Base-by-base conservation (phyloP, 1,284 basidiomycete genomes). In the Puccinia polysora region DNA sequence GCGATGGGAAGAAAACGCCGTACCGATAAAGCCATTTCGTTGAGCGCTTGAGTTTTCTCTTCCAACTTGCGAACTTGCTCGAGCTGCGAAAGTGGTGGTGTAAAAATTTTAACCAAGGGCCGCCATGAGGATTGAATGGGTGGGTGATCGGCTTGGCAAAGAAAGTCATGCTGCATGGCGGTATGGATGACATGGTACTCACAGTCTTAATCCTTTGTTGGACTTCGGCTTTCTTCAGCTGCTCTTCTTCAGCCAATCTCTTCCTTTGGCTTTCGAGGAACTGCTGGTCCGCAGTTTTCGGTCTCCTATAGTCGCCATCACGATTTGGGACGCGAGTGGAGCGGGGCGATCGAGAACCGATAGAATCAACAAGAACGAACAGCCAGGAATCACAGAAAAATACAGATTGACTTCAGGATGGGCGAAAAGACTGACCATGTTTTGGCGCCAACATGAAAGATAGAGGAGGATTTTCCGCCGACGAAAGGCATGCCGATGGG, bases 1-100 rank as follows among this genome's bases (percentile, higher is more conserved):
- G 10, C 18, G 45, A 67, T 10, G 15, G 14, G 36, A 25, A 34
- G 32, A 23, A 62, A 6, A 47, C 12, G 4, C 43, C 67, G 30
- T 20, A 70, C 67, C 32, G 67, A 32, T 30, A 62, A 15, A 23
- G 67, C 55, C 40, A 60, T 34, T 53, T 70, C 67, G 36, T 62
- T 70, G 20, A 70, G 50, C n/a, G 55, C 58, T 62, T 70, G 67
- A 52, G 56, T 70, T 52, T 59, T 62, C 20, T 45, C 67, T 43
- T 70, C 67, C 23, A 70, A 10, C 34, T 70, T 70, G 28, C 67
- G 55, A 18, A 62, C 58, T 58, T 70, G 53, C 18, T 70, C 67
- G 55, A 70, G 58, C 67, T 70, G n/a, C 20, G n/a, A 60, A 58
- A 32, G 40, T 32, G n/a, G 2, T 18, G 20, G 49, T 8, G 28